Base-by-base conservation (phyloP, 495 filamentous ascomycete genomes). In the Penicillium pancosmium region DNA sequence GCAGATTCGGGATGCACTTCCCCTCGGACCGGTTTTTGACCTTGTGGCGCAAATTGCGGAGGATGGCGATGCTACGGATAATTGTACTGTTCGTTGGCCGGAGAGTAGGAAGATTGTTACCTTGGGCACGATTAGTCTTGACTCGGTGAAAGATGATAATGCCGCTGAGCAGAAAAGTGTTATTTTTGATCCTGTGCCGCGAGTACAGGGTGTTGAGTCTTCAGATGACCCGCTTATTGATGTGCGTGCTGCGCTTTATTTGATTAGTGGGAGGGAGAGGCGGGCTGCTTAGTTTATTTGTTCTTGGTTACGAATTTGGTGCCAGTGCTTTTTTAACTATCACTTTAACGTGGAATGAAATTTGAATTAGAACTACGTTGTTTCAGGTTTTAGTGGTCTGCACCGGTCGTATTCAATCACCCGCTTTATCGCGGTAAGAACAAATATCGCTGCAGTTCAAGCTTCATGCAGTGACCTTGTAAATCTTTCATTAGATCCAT, bases 211-310 rank as follows among this genome's bases (percentile, higher is more conserved):
- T 23, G n/a, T 48, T 48, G 46, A 48, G 21, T 19, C 46, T 48
- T 48, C 46, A 3, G 46, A 48, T 48, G 46, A 48, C 31, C 46
- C 46, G 46, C 46, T 48, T 48, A 27, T 48, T 48, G 46, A 48
- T 48, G 46, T 48, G 9, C 46, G 46, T 8, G 46, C 46, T 25
- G 46, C 46, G 8, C 23, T 48, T 19, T 48, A 48, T 27, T 48
- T 48, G 46, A 48, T 48, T 27, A 48, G 46, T 48, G 46, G 46
- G 19, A 23, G 15, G 46, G 46, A 48, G 46, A 23, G 46, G 15
- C 46, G 46, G 6, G 46, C 46, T 48, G 46, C 46, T 48, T 48
- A 27, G 46, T 48, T 48, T 47, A 43, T 44, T 43, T 44, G 8
- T 19, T n/a, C 19, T 44, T 7, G 15, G 8, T 44, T 44, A 3